These are phyloP conservation scores for Penicillium thymicola DNA, from an alignment of 2,329 filamentous ascomycete genomes.

Conservation along the genomic window DNA sequence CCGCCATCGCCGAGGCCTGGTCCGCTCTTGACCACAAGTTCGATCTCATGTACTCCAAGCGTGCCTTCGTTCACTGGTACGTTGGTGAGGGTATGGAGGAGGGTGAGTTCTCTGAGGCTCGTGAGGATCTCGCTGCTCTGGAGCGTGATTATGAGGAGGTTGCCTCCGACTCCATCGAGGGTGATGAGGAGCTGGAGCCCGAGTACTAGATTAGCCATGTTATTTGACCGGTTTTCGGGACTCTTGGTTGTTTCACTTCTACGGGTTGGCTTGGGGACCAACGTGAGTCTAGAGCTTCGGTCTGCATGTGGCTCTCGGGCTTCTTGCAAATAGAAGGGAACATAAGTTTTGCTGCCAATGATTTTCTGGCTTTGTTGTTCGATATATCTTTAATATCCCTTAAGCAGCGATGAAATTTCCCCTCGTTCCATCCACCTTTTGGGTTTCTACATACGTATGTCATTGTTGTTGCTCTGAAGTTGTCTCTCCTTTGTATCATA, in stretches of 20 bases:
- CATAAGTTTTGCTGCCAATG: constrained; percentile 37
- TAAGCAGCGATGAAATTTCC: constrained; percentile 38
- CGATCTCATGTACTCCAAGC: constrained; percentile 99
- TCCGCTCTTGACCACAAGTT: constrained; percentile 95
- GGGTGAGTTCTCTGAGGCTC: constrained; percentile 98
- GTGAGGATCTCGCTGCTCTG: constrained; percentile 95
- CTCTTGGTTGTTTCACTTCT: constrained; percentile 21
- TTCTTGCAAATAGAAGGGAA: constrained; percentile 39
- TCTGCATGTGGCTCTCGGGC: constrained; percentile 26
- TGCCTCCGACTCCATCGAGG: constrained; percentile 86
- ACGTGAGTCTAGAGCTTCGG: constrained; percentile 22
- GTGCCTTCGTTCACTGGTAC: constrained; percentile 99
- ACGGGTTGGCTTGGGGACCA: constrained; percentile 23
- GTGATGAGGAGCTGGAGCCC: constrained; percentile 71
- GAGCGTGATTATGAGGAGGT: constrained; percentile 99
- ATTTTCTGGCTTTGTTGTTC: constrained; percentile 36
- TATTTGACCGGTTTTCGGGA: constrained; percentile 18
- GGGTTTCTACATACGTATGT: constrained; percentile 13
- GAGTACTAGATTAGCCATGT: constrained; percentile 69
- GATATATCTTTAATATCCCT: constrained; percentile 43
- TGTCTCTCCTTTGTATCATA: neutral
- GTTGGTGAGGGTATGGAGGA: constrained; percentile 99
- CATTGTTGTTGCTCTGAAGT: constrained; percentile 23
- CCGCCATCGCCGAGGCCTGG: constrained; percentile 97
- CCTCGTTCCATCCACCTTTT: constrained; percentile 29